Evolutionary conservation across 257 asterid genomes (phyloP), one percentile per base, ranked within the genome.

Genomic region (Sherardia arvensis): DNA sequence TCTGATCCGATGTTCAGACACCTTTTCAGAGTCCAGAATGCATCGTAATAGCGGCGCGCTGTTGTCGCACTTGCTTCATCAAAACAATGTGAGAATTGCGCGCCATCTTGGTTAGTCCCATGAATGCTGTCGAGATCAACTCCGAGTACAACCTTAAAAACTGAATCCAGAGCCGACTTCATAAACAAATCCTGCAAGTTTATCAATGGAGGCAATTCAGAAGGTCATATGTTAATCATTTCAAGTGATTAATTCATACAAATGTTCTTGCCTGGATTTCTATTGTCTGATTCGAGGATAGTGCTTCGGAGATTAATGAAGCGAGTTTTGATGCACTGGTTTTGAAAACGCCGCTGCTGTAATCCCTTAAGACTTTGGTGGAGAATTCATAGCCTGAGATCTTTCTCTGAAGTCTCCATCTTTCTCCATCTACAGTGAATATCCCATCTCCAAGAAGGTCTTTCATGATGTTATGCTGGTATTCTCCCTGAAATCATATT

Each of bases 401-500:
- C 74, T 81, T 85, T 66, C 90, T 65, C 43, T 85, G 94, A n/a
- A 75, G 84, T 4, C 81, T 72, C 93, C 89, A 85, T 67, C 32
- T 79, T 7, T 85, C 87, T 11, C 88, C 88, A 8, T 83, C 93
- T 14, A 85, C 93, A 0, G 78, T 75, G 47, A 85, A 85, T 67
- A 85, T 85, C 54, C 93, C 93, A 33, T 85, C 93, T 1, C 93
- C 93, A 21, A 85, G 69, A 36, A 83, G 87, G 62, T 73, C 83
- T 64, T 83, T 75, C 70, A 85, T 55, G 67, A 80, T 64, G 64
- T 73, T 81, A 48, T 76, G 79, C 79, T 85, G 83, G 69, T 60
- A 77, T 2, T 77, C 69, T 1, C 90, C 94, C 94, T 85, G 70
- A 29, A 53, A 29, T n/a, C n/a, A n/a, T n/a, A n/a, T n/a, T n/a